phyloP scores from a whole-genome alignment of 2,329 filamentous ascomycete species.

The Verticillium isaacii region DNA sequence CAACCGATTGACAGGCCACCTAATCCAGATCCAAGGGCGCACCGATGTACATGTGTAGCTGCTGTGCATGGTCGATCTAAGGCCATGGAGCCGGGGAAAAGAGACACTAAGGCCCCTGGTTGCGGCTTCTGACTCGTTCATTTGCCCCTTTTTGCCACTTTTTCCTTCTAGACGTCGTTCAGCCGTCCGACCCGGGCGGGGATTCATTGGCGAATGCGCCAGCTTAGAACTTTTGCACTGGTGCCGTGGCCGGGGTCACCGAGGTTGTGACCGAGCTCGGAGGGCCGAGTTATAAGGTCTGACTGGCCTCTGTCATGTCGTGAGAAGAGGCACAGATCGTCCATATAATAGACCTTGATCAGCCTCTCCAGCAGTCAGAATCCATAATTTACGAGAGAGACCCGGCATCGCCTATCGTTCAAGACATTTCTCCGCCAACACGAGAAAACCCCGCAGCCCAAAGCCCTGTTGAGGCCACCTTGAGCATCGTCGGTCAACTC shows the following conservation, averaged over 20 bases:
- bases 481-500: neutral
- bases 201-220: neutral
- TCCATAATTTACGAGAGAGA: too few species aligned
- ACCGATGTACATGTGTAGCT: neutral
- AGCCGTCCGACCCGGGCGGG: neutral
- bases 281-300: neutral
- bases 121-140: neutral
- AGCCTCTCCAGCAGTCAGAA: too few species aligned
- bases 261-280: neutral
- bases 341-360: too few species aligned
- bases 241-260: neutral
- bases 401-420: too few species aligned
- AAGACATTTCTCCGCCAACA: too few species aligned
- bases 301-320: too few species aligned
- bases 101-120: neutral
- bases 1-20: neutral
- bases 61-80: neutral
- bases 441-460: neutral
- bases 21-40: neutral
- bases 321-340: too few species aligned
- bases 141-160: neutral
- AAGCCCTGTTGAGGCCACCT: neutral
- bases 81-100: neutral
- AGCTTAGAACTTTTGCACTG: neutral
- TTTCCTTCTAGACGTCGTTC: too few species aligned